Evolutionary conservation across 352 stramenopile species (phyloP).

Genomic region (Globisporangium paddicum): DNA sequence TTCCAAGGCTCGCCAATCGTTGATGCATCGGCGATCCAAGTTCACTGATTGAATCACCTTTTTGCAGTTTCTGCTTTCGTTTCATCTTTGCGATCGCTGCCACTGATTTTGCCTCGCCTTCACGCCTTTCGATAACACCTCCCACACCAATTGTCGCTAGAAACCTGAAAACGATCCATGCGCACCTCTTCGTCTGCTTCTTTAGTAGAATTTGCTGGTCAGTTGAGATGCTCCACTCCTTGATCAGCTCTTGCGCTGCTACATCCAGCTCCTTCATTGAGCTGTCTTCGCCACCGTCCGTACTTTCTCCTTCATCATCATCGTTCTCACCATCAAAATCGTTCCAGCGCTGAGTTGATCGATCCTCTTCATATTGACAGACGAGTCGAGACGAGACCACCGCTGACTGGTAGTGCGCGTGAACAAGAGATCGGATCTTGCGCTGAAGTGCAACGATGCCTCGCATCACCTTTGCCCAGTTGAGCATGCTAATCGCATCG

Average conservation of each 20-base stretch:
- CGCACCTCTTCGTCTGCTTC: slow-evolving; percentile 65
- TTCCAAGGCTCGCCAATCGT: slow-evolving; percentile 7
- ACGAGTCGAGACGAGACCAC: slow-evolving; percentile 33
- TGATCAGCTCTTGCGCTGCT: slow-evolving; percentile 19
- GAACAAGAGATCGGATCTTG: slow-evolving; percentile 26
- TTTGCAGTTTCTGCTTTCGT: slow-evolving; percentile 58
- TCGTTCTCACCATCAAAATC: slow-evolving; percentile 24
- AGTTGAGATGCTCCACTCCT: slow-evolving; percentile 44
- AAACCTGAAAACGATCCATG: slow-evolving; percentile 83
- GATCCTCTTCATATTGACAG: slow-evolving; percentile 39
- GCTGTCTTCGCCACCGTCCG: slow-evolving; percentile 18
- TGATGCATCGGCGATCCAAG: slow-evolving; percentile 15
- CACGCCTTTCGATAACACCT: slow-evolving; percentile 58
- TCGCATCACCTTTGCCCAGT: slow-evolving; percentile 9
- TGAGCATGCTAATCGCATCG: slow-evolving; percentile 18
- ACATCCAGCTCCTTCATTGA: background rate
- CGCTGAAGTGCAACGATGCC: slow-evolving; percentile 36
- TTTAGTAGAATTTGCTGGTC: slow-evolving; percentile 64
- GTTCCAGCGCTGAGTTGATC: slow-evolving; percentile 19
- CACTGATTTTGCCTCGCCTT: slow-evolving; percentile 64
- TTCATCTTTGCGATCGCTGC: slow-evolving; percentile 69
- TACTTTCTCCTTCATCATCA: slow-evolving; percentile 15
- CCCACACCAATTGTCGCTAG: slow-evolving; percentile 67
- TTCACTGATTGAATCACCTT: slow-evolving; percentile 20
- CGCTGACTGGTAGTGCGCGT: slow-evolving; percentile 17